Base-by-base conservation (phyloP, 208 protist species). In the Angomonas ambiguus region DNA sequence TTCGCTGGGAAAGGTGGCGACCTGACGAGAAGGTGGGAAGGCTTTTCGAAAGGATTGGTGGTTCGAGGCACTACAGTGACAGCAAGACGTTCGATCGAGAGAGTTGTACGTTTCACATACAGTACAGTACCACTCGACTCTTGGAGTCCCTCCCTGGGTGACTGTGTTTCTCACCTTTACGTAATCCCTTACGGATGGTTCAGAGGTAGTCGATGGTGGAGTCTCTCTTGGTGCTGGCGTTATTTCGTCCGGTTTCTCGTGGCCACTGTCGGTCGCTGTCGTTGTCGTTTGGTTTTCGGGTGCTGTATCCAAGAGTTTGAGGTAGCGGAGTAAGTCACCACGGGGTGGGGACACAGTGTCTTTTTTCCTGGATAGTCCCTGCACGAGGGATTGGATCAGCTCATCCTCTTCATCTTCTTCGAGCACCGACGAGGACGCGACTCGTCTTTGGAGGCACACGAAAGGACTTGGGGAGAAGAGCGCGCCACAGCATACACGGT, bases 91-190 rank as follows among this genome's bases (percentile, higher is more conserved):
- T 20, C 71, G 32, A 22, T 28, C 58, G n/a, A 85, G 35, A 56
- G 79, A 66, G 58, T 91, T 93, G 69, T 80, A 86, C 0, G 74
- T 72, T 18, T 79, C 71, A 45, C 87, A 93, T 4, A 76, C 27
- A 32, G 32, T 57, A 61, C 87, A 93, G 71, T 82, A 74, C 85
- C 87, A 93, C 65, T 89, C 75, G 28, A 87, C 56, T 0, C 25
- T 16, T 27, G 32, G 34, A n/a, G 51, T 31, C 33, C 25, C 49
- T 13, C n/a, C n/a, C 10, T 56, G 18, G 49, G 49, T 10, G 16
- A 10, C n/a, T n/a, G 16, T 45, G 38, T 16, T 8, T 16, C 38
- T 8, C 16, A 45, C 11, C 38, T 45, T 45, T 16, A 45, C 11
- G n/a, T n/a, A n/a, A n/a, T n/a, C n/a, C n/a, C n/a, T n/a, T n/a